phyloP scores from a whole-genome alignment of 192 early-diverging fungal species.

The Umbelopsis sp. region DNA sequence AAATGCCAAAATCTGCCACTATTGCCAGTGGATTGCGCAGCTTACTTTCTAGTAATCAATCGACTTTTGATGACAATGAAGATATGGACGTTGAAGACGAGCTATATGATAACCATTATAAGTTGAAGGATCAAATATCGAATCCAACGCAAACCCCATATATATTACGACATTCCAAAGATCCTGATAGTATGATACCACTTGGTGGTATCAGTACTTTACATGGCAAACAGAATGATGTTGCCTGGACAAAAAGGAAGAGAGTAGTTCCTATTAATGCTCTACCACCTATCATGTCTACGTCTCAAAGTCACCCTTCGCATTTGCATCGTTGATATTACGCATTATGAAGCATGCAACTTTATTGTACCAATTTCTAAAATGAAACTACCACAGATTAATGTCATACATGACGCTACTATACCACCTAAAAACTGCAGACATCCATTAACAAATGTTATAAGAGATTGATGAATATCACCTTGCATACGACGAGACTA shows the following conservation, averaged over 20 bases:
- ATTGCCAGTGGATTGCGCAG: not conserved
- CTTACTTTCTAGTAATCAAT: not conserved
- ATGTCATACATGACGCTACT: too few species aligned
- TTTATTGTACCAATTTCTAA: too few species aligned
- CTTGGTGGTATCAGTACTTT: not conserved
- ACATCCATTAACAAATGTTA: too few species aligned
- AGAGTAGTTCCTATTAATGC: not conserved
- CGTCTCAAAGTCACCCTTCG: constrained; percentile 1
- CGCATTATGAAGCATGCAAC: not conserved
- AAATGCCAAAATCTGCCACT: constrained; percentile 1
- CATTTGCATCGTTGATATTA: constrained; percentile 2
- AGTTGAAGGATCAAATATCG: too few species aligned
- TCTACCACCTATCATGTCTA: not conserved
- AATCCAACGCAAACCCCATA: too few species aligned
- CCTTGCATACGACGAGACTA: too few species aligned
- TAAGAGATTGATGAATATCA: too few species aligned
- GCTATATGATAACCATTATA: too few species aligned
- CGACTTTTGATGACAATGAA: not conserved
- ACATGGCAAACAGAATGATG: not conserved
- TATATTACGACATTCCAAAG: not conserved
- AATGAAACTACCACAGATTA: too few species aligned
- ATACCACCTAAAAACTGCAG: too few species aligned
- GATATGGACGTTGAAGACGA: not conserved
- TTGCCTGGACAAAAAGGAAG: constrained; percentile 12
- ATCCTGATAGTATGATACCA: not conserved